These are phyloP conservation scores for Hordeum pubiflorum DNA, from an alignment of 202 grass and related monocot genomes.

Conservation along the genomic window DNA sequence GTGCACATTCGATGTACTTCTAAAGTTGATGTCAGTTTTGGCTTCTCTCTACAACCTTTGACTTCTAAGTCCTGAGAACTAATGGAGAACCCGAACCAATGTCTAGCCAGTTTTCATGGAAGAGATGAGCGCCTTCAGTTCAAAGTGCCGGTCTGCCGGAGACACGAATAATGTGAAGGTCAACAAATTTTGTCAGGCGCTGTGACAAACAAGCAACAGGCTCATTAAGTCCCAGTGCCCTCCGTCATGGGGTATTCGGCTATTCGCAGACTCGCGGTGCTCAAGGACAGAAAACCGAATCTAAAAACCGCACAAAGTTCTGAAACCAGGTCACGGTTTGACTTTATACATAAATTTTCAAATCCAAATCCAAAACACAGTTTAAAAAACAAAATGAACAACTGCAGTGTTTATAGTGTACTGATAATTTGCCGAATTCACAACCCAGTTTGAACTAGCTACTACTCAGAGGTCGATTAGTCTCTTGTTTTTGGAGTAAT, in stretches of 20 bases:
- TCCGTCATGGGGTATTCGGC: not conserved
- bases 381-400: not conserved
- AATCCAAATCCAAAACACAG: not conserved
- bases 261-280: not conserved
- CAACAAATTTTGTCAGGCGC: not conserved
- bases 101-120: not conserved
- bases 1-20: slow-evolving; percentile 8
- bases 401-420: not conserved
- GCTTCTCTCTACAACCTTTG: slow-evolving; percentile 2
- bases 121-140: not conserved
- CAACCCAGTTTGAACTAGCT: not conserved
- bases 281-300: not conserved
- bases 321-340: not conserved
- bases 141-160: not conserved
- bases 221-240: not conserved
- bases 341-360: not conserved
- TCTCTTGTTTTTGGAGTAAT: not conserved
- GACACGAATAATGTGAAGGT: slow-evolving; percentile 6
- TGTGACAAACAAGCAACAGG: not conserved
- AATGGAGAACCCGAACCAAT: not conserved
- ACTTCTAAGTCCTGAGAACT: slow-evolving; percentile 11
- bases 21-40: slow-evolving; percentile 22
- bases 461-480: not conserved
- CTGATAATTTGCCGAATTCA: not conserved
- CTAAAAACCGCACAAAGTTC: not conserved